phyloP scores from a whole-genome alignment of 2,329 filamentous ascomycete species.

The Escovopsis sp. region DNA sequence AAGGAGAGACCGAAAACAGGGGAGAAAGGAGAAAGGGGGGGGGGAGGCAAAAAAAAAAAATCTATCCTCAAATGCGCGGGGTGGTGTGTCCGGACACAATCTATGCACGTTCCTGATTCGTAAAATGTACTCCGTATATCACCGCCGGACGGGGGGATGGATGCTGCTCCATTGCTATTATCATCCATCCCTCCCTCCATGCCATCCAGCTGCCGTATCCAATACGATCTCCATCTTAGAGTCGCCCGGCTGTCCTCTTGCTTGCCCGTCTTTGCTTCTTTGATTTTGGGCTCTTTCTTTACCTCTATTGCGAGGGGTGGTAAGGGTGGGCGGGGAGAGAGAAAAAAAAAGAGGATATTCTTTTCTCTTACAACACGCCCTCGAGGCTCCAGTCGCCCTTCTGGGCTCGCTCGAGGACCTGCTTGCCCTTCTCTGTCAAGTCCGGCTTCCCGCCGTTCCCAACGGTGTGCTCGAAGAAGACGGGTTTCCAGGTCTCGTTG shows the following conservation, averaged over 20 bases:
- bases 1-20: no score
- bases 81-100: constrained; percentile 5
- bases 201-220: no score
- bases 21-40: background rate
- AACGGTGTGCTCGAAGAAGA: constrained; percentile 60
- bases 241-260: background rate
- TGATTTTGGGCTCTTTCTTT: no score
- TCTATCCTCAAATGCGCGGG: background rate
- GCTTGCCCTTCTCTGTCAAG: constrained; percentile 37
- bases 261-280: no score
- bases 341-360: background rate
- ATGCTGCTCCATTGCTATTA: no score
- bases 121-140: constrained; percentile 2
- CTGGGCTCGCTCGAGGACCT: constrained; percentile 37
- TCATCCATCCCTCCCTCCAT: background rate
- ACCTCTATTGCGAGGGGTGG: no score
- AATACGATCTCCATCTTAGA: background rate
- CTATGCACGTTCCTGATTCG: constrained; percentile 4
- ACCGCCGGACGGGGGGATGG: background rate
- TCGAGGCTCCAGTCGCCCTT: constrained; percentile 37
- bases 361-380: constrained; percentile 22
- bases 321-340: no score
- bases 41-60: background rate
- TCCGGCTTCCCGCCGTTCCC: constrained; percentile 42
- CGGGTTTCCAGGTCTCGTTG: constrained; percentile 61